Conservation (phyloP, 2,329 filamentous ascomycete genomes). For the Cladosporium colombiae region DNA sequence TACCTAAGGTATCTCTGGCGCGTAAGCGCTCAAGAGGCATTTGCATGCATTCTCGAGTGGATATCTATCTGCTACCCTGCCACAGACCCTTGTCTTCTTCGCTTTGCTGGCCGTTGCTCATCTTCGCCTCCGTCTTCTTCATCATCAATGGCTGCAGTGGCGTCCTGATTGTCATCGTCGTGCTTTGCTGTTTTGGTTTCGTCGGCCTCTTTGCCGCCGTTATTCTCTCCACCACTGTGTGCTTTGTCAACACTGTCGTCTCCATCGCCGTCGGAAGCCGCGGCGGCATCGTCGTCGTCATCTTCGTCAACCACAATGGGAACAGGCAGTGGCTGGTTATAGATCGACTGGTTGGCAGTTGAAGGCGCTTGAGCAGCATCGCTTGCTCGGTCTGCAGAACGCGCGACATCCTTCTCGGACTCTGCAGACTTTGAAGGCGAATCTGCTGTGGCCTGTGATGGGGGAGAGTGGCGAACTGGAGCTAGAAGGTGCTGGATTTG, state of each 20-base stretch:
- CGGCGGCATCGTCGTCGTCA: not conserved
- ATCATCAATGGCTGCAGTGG: not conserved
- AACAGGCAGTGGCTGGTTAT: constrained; percentile 1
- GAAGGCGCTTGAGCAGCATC: not conserved
- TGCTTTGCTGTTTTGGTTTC: not conserved
- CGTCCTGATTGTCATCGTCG: not conserved
- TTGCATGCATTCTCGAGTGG: not conserved
- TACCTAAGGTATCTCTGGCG: not conserved
- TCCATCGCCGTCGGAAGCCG: not conserved
- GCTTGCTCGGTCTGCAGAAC: not conserved
- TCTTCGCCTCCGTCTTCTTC: not conserved
- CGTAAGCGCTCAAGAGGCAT: not conserved
- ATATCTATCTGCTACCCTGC: not conserved
- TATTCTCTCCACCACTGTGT: no score
- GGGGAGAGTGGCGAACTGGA: not conserved
- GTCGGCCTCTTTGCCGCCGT: not conserved
- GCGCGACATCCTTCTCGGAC: not conserved
- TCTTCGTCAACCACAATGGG: not conserved
- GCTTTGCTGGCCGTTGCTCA: not conserved
- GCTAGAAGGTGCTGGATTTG: not conserved
- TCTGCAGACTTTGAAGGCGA: not conserved
- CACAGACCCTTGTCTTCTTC: not conserved
- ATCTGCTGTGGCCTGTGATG: not conserved
- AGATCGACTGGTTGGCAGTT: not conserved
- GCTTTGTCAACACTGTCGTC: not conserved